Evolutionary conservation across 495 filamentous ascomycete species (phyloP).

Genomic region (Penicillium macrosclerotiorum): DNA sequence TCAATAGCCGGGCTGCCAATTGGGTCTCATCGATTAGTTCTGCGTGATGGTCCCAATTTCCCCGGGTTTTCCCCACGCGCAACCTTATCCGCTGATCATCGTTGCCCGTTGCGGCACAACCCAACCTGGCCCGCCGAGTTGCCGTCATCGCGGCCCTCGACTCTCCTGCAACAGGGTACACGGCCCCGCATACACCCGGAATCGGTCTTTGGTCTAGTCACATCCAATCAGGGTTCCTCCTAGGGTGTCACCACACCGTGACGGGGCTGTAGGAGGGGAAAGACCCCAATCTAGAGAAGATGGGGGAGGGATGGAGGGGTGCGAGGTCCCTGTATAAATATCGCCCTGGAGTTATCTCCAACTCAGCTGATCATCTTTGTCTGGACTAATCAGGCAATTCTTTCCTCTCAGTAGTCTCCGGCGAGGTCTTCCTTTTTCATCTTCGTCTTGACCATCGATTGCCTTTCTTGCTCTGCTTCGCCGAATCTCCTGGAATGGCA

Average conservation of each 20-base stretch:
- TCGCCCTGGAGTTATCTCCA: background rate
- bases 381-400: background rate
- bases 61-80: conserved; percentile 8
- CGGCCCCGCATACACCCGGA: conserved; percentile 4
- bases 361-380: background rate
- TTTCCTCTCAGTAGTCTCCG: background rate
- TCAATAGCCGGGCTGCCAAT: conserved; percentile 14
- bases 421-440: background rate
- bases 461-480: background rate
- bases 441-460: too few species aligned
- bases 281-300: background rate
- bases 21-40: conserved; percentile 5
- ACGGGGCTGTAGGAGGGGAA: background rate
- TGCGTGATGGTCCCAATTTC: too few species aligned
- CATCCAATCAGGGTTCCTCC: conserved; percentile 9
- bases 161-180: background rate
- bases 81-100: conserved; percentile 12
- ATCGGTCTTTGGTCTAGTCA: conserved; percentile 11
- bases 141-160: conserved; percentile 12
- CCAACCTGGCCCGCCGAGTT: conserved; percentile 3
- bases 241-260: background rate
- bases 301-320: background rate
- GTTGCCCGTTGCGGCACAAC: conserved; percentile 7
- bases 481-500: conserved; percentile 14
- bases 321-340: conserved; percentile 4